Evolutionary conservation across 2,329 filamentous ascomycete species (phyloP).

Genomic region (Diaporthe amygdali): DNA sequence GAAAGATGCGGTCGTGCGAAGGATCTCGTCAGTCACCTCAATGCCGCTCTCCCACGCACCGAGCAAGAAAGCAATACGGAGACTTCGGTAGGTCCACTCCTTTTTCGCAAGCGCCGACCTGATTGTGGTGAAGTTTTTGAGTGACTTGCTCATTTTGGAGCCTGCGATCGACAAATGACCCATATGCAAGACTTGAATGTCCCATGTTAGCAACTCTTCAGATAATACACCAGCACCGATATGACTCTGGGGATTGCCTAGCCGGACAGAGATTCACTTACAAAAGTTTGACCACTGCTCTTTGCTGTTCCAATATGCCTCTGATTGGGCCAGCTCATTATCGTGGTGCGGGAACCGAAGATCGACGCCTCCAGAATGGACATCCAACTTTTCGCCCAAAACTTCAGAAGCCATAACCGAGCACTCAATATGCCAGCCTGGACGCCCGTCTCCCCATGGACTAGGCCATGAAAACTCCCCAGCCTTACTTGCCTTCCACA

Average conservation of each 20-base stretch:
- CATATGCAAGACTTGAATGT: slow-evolving; percentile 71
- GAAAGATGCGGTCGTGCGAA: slow-evolving; percentile 64
- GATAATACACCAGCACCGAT: not conserved
- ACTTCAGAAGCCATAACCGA: slow-evolving; percentile 92
- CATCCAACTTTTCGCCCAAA: slow-evolving; percentile 82
- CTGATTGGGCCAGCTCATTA: slow-evolving; percentile 81
- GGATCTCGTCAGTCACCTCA: slow-evolving; percentile 70
- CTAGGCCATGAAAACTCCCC: slow-evolving; percentile 92
- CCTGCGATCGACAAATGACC: slow-evolving; percentile 89
- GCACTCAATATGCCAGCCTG: slow-evolving; percentile 98
- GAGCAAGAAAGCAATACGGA: slow-evolving; percentile 73
- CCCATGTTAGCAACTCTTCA: not conserved
- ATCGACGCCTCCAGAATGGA: slow-evolving; percentile 92
- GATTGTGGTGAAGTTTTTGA: slow-evolving; percentile 97
- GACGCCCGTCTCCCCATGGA: slow-evolving; percentile 84
- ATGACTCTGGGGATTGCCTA: not conserved
- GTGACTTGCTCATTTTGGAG: slow-evolving; percentile 92
- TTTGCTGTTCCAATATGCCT: slow-evolving; percentile 67
- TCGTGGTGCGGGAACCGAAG: slow-evolving; percentile 91
- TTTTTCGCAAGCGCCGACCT: slow-evolving; percentile 74
- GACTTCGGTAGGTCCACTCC: slow-evolving; percentile 68
- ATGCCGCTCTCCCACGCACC: slow-evolving; percentile 73
- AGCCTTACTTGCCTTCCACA: slow-evolving; percentile 92
- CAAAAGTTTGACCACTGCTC: slow-evolving; percentile 88
- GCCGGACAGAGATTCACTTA: not conserved